Base-by-base conservation (phyloP, 192 early-diverging fungal genomes). In the Linnemannia zychae region DNA sequence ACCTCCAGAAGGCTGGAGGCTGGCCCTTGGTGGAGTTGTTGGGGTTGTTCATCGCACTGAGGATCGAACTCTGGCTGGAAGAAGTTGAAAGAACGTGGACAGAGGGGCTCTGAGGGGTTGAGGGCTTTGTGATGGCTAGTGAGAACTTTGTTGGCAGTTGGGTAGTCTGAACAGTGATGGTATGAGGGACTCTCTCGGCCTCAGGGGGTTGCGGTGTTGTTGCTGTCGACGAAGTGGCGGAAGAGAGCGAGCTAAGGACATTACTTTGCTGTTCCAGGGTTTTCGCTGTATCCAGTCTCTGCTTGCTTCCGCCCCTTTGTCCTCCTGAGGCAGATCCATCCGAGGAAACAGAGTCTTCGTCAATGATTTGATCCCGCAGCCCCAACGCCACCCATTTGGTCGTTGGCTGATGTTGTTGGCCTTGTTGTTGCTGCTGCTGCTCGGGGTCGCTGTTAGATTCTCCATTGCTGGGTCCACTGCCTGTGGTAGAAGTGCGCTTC, bases 311-410 rank as follows among this genome's bases (percentile, higher is more conserved):
- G 24, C 11, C 24, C 38, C 7, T 71, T 69, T 16, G 74, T 47
- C 36, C 73, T 36, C 46, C 36, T 20, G 82, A 75, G 7, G 46
- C 49, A 7, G 82, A 84, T 36, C 76, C 82, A 24, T 84, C 82
- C 6, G 82, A 84, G 16, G 76, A 84, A 6, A 66, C 68, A 17
- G 66, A 76, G 40, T 85, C 83, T 38, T 85, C 83, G 13, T 85
- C 83, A 18, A 85, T 85, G 38, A 72, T 44, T 13, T 85, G 83
- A 2, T 85, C 83, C 69, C 76, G 83, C 57, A 85, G 37, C 18
- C 28, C 78, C 4, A 67, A 63, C 6, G 53, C 33, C 28, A 71
- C 67, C 81, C 81, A 82, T 28, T 69, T 75, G 9, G 74, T 50
- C 57, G 38, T 18, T 7, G 68, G 24, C n/a, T 40, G 57, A 46